phyloP scores from a whole-genome alignment of 352 stramenopile species.

The Globisporangium carolinianum region DNA sequence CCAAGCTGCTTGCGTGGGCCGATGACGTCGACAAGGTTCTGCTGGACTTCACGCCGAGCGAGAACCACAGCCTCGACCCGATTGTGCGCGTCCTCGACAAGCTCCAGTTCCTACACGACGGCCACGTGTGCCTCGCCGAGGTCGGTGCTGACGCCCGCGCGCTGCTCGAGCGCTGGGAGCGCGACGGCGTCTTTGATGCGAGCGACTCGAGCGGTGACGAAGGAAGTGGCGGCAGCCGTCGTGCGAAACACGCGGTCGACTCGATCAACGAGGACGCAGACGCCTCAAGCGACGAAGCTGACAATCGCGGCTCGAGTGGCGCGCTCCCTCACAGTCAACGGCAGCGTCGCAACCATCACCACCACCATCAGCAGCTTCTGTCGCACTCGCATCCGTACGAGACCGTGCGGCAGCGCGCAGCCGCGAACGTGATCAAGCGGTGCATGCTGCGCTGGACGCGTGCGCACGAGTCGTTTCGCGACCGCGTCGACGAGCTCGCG shows the following conservation, averaged over 20 bases:
- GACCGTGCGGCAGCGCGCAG: constrained; percentile 43
- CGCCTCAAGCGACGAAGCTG: constrained; percentile 4
- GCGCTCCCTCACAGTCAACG: neutral
- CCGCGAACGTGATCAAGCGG: constrained; percentile 53
- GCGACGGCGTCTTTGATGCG: constrained; percentile 39
- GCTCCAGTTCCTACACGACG: constrained; percentile 51
- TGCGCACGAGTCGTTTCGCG: constrained; percentile 37
- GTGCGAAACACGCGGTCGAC: neutral
- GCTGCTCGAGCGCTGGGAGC: constrained; percentile 50
- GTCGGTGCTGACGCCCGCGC: constrained; percentile 36
- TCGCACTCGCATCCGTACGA: constrained; percentile 51
- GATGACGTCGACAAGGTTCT: constrained; percentile 28
- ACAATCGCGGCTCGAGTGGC: neutral
- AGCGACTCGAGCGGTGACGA: constrained; percentile 23
- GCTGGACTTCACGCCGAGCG: constrained; percentile 37
- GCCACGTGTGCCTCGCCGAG: constrained; percentile 48
- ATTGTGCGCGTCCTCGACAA: constrained; percentile 38
- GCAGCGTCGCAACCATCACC: constrained; percentile 4
- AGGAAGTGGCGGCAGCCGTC: constrained; percentile 7
- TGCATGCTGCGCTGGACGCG: constrained; percentile 46
- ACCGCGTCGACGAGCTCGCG: constrained; percentile 54
- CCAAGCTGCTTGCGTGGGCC: constrained; percentile 36
- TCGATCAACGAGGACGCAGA: constrained; percentile 17
- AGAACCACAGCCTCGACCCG: constrained; percentile 36
- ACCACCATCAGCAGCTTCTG: constrained; percentile 9